phyloP scores from a whole-genome alignment of 2,329 filamentous ascomycete genomes.

The Claviceps arundinis region DNA sequence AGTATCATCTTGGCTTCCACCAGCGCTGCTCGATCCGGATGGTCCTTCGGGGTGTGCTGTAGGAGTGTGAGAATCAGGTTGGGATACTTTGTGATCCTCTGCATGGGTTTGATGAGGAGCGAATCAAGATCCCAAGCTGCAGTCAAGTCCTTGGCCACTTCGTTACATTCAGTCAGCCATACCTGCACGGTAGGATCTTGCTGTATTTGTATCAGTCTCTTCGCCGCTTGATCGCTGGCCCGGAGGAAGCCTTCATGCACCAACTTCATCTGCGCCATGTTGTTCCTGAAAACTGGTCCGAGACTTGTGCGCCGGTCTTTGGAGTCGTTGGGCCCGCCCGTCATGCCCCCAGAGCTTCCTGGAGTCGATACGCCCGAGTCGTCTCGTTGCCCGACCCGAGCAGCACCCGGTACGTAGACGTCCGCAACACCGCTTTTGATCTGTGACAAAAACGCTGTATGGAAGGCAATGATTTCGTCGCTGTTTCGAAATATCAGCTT shows the following conservation, averaged over 20 bases:
- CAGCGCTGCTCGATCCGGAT: constrained; percentile 66
- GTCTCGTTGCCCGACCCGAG: constrained; percentile 29
- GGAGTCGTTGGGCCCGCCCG: constrained; percentile 32
- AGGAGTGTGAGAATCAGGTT: constrained; percentile 71
- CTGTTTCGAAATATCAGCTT: constrained; percentile 88
- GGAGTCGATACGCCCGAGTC: constrained; percentile 28
- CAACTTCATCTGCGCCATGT: constrained; percentile 47
- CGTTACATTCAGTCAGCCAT: constrained; percentile 88
- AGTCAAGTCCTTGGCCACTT: constrained; percentile 83
- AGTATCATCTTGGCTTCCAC: constrained; percentile 35
- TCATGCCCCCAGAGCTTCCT: constrained; percentile 18
- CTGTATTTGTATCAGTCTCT: constrained; percentile 48
- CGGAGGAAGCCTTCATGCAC: constrained; percentile 50
- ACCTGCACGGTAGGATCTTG: constrained; percentile 54
- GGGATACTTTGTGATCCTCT: constrained; percentile 87
- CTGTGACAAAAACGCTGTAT: constrained; percentile 62
- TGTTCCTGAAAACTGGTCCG: constrained; percentile 39
- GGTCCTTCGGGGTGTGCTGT: constrained; percentile 64
- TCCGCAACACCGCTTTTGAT: constrained; percentile 69
- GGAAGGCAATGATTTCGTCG: constrained; percentile 79
- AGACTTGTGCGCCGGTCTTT: constrained; percentile 40
- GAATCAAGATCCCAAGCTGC: constrained; percentile 92
- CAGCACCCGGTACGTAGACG: constrained; percentile 56
- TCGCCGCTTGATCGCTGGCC: constrained; percentile 49
- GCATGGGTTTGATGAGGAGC: constrained; percentile 92